A percentile compares a stretch with the other conserved stretches of the same genome.
These are phyloP conservation scores for Clitopilus passeckerianus DNA, from an alignment of 768 basidiomycete genomes.

Conservation along the genomic window DNA sequence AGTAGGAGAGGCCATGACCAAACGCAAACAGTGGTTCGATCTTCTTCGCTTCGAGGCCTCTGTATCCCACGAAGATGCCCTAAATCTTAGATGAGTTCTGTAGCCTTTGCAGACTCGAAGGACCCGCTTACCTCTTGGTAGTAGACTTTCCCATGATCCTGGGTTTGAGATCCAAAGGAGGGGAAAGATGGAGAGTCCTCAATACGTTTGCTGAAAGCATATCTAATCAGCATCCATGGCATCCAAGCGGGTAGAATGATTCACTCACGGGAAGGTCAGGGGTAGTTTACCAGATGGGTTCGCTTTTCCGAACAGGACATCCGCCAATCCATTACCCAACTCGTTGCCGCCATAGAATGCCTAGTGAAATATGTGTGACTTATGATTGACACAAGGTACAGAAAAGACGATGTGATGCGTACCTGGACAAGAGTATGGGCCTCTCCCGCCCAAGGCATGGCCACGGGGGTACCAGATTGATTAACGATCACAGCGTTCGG, in stretches of 20 bases:
- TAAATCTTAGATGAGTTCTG: conserved; percentile 10
- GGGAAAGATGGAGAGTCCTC: conserved; percentile 49
- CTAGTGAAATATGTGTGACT: conserved; percentile 13
- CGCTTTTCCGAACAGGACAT: conserved; percentile 55
- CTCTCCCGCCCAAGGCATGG: conserved; percentile 50
- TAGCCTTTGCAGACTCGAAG: background rate
- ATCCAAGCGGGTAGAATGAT: background rate
- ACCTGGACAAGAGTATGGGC: conserved; percentile 37
- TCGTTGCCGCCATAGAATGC: conserved; percentile 54
- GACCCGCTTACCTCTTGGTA: conserved; percentile 38
- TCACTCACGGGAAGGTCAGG: conserved; percentile 46
- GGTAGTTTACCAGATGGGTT: conserved; percentile 57
- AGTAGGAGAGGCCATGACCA: conserved; percentile 59
- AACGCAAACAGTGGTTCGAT: conserved; percentile 48
- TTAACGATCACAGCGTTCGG: conserved; percentile 52
- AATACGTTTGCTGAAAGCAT: conserved; percentile 31
- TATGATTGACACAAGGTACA: too few species aligned
- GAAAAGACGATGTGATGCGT: background rate
- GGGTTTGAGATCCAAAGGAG: conserved; percentile 36
- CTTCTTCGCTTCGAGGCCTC: conserved; percentile 40
- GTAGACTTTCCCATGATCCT: conserved; percentile 37
- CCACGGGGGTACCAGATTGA: conserved; percentile 49
- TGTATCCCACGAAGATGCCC: conserved; percentile 51
- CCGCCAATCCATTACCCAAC: conserved; percentile 51
- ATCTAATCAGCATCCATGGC: background rate